A percentile compares a stretch with the other conserved stretches of the same genome.
Conservation (phyloP, 257 asterid genomes). For the Scutellaria barbata region DNA sequence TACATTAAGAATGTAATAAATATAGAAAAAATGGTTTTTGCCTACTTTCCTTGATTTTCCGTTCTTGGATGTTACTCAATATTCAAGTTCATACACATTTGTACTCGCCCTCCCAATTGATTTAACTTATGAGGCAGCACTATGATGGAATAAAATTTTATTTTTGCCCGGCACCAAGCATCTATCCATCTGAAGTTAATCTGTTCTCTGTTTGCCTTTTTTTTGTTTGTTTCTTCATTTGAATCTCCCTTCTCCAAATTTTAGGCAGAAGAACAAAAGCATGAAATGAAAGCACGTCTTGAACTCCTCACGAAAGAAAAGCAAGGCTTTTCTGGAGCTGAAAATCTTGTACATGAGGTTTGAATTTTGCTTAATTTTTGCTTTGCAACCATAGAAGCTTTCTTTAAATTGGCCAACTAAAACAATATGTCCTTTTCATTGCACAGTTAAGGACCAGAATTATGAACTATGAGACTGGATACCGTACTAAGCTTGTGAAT, state of each 20-base stretch:
- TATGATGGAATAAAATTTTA: not conserved
- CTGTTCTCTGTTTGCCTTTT: not conserved
- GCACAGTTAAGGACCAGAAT: slow-evolving; percentile 50
- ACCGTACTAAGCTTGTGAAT: slow-evolving; percentile 28
- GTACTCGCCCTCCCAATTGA: slow-evolving; percentile 6
- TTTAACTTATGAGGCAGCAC: slow-evolving; percentile 3
- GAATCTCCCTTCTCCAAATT: not conserved
- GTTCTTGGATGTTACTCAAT: not conserved
- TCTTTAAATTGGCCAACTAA: not conserved
- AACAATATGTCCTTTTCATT: slow-evolving; percentile 14
- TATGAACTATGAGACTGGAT: slow-evolving; percentile 36
- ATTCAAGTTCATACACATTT: slow-evolving; percentile 5
- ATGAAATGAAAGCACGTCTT: slow-evolving; percentile 49
- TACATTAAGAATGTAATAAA: not conserved
- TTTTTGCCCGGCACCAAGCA: not conserved
- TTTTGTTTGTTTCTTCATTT: not conserved
- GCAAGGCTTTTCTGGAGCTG: slow-evolving; percentile 58
- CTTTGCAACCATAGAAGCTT: not conserved
- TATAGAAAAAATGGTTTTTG: not conserved
- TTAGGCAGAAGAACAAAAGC: slow-evolving; percentile 73
- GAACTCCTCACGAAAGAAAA: slow-evolving; percentile 64
- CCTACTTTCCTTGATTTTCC: not conserved
- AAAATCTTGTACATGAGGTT: slow-evolving; percentile 55
- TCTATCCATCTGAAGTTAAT: not conserved
- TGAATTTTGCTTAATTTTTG: slow-evolving; percentile 12